Conservation (phyloP, 768 basidiomycete species). For the Exidia glandulosa region DNA sequence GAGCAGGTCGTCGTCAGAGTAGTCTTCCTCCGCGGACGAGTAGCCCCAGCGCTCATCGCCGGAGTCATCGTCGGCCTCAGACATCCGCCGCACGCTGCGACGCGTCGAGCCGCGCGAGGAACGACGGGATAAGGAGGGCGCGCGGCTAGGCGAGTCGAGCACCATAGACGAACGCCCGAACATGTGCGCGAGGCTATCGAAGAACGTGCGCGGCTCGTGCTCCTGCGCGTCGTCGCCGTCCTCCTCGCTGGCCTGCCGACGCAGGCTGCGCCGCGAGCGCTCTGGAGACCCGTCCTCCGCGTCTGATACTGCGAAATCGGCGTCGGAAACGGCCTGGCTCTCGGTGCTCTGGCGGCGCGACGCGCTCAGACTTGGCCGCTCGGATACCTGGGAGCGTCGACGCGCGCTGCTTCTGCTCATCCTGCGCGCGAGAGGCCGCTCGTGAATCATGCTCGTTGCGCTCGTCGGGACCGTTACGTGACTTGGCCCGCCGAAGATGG, state of each 20-base stretch:
- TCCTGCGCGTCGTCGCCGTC: conserved; percentile 11
- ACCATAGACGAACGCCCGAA: conserved; percentile 42
- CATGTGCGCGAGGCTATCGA: conserved; percentile 57
- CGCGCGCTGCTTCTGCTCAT: conserved; percentile 2
- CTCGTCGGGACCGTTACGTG: conserved; percentile 63
- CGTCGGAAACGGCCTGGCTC: conserved; percentile 1
- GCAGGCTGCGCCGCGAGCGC: conserved; percentile 15
- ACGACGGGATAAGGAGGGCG: conserved; percentile 46
- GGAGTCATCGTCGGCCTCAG: conserved; percentile 42
- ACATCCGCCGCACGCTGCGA: conserved; percentile 43
- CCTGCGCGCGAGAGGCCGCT: conserved; percentile 7
- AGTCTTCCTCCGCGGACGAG: conserved; percentile 69
- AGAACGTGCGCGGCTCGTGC: conserved; percentile 23
- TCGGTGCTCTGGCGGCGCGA: background rate
- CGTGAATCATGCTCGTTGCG: conserved; percentile 65
- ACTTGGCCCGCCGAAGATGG: conserved; percentile 68
- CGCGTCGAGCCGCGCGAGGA: conserved; percentile 30
- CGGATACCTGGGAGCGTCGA: background rate
- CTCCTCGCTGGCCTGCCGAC: conserved; percentile 20
- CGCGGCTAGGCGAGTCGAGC: conserved; percentile 31
- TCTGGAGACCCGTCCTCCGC: conserved; percentile 19
- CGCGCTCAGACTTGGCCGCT: background rate
- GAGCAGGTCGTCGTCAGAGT: conserved; percentile 25
- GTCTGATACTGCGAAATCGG: conserved; percentile 11
- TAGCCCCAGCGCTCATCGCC: conserved; percentile 82